These are phyloP conservation scores for Priceomyces fermenticarens DNA, from an alignment of 805 yeast genomes.

Conservation along the genomic window DNA sequence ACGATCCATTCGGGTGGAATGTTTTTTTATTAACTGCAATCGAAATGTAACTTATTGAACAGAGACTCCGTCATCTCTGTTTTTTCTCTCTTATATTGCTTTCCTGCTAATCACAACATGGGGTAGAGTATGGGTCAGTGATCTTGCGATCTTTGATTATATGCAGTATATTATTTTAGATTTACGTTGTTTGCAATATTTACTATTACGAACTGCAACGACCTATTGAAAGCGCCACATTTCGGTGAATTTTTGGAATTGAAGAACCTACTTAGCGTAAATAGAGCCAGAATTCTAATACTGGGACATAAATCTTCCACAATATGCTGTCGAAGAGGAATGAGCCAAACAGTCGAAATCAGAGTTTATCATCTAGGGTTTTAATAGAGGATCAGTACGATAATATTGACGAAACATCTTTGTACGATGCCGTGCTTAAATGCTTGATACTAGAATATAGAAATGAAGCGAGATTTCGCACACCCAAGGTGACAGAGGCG, in stretches of 20 bases:
- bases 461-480: conserved; percentile 61
- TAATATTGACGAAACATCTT: conserved; percentile 19
- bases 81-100: no score
- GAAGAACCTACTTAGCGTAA: no score
- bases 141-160: background rate
- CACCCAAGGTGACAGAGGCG: conserved; percentile 14
- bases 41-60: no score
- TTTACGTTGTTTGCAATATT: background rate
- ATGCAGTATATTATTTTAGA: conserved; percentile 2
- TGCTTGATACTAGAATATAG: conserved; percentile 56
- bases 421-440: conserved; percentile 54
- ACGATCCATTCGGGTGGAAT: no score
- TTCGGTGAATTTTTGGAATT: no score
- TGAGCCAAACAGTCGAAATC: conserved; percentile 13
- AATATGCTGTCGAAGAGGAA: conserved; percentile 9
- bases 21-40: no score
- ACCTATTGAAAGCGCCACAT: no score
- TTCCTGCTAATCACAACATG: no score
- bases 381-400: conserved; percentile 16
- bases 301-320: background rate
- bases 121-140: no score
- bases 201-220: background rate
- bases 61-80: no score
- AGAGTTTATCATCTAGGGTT: conserved; percentile 23
- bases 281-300: no score